Percentiles rank a stretch among this genome's conserved stretches.
These are phyloP conservation scores for Ophiocordyceps camponoti-saundersi DNA, from an alignment of 2,329 filamentous ascomycete species.

Conservation along the genomic window DNA sequence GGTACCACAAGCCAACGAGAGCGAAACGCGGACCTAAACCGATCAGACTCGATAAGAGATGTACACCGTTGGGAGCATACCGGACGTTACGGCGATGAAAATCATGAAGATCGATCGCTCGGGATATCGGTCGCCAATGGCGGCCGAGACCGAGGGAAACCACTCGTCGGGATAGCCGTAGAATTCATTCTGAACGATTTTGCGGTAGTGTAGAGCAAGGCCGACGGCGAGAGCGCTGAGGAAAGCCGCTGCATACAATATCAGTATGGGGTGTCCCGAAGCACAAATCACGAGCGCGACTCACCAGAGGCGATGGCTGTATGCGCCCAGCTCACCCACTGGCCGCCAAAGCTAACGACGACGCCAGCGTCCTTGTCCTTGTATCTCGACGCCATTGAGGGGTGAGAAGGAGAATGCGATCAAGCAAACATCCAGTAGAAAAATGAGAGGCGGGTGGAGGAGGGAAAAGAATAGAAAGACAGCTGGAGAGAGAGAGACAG, in stretches of 20 bases:
- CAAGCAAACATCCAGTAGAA: constrained; percentile 14
- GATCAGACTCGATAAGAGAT: not conserved
- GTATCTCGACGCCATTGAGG: constrained; percentile 27
- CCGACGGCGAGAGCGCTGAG: constrained; percentile 73
- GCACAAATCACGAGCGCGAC: constrained; percentile 10
- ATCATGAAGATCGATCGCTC: constrained; percentile 94
- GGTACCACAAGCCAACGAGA: constrained; percentile 81
- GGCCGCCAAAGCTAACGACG: constrained; percentile 55
- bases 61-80: constrained; percentile 22
- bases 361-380: constrained; percentile 49
- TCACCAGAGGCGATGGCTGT: constrained; percentile 67
- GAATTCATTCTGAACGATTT: constrained; percentile 95
- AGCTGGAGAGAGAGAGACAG: not conserved
- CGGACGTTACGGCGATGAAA: constrained; percentile 91
- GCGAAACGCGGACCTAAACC: constrained; percentile 66
- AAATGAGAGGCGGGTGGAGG: too few relatives aligned
- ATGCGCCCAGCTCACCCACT: constrained; percentile 82
- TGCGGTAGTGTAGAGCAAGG: constrained; percentile 71
- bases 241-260: constrained; percentile 48
- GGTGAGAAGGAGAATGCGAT: constrained; percentile 6
- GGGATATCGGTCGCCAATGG: constrained; percentile 92
- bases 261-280: not conserved
- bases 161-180: constrained; percentile 90
- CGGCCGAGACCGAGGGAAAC: constrained; percentile 92
- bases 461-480: too few relatives aligned